These are phyloP conservation scores for Fusarium fujikuroi DNA, from an alignment of 2,329 filamentous ascomycete genomes.

Conservation along the genomic window DNA sequence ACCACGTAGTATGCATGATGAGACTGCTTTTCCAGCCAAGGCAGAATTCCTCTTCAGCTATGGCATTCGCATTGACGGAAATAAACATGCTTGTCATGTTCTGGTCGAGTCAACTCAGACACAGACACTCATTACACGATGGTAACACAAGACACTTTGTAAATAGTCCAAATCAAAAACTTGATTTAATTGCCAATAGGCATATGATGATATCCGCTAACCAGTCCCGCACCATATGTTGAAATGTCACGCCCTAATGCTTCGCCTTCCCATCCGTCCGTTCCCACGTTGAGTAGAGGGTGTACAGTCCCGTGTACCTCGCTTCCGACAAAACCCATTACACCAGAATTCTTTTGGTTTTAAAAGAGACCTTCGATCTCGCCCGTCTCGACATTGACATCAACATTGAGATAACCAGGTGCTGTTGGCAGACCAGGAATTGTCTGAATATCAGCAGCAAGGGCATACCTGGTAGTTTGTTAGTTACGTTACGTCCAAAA, in stretches of 20 bases:
- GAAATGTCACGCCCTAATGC: conserved; percentile 44
- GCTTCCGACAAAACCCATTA: conserved; percentile 3
- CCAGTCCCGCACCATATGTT: conserved; percentile 43
- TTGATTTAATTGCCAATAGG: conserved; percentile 28
- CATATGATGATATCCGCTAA: conserved; percentile 29
- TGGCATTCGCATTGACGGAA: background rate
- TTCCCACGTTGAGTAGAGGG: conserved; percentile 46
- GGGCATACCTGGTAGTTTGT: conserved; percentile 73
- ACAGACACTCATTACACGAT: background rate
- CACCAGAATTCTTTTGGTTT: conserved; percentile 2
- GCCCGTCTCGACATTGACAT: conserved; percentile 83
- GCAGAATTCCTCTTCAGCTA: conserved; percentile 17
- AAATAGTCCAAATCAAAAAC: conserved; percentile 5
- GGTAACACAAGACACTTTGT: background rate
- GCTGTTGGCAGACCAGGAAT: conserved; percentile 96
- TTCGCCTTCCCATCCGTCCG: conserved; percentile 39
- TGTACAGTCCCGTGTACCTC: conserved; percentile 22
- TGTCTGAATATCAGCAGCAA: conserved; percentile 97
- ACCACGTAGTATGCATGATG: conserved; percentile 24
- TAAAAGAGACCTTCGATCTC: conserved; percentile 93
- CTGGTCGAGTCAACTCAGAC: background rate
- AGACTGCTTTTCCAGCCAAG: conserved; percentile 25
- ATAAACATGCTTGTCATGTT: background rate
- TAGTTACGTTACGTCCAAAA: conserved; percentile 46
- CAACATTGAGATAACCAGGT: conserved; percentile 94